Base-by-base conservation (phyloP, 352 stramenopile genomes). In the Peronospora farinosa region DNA sequence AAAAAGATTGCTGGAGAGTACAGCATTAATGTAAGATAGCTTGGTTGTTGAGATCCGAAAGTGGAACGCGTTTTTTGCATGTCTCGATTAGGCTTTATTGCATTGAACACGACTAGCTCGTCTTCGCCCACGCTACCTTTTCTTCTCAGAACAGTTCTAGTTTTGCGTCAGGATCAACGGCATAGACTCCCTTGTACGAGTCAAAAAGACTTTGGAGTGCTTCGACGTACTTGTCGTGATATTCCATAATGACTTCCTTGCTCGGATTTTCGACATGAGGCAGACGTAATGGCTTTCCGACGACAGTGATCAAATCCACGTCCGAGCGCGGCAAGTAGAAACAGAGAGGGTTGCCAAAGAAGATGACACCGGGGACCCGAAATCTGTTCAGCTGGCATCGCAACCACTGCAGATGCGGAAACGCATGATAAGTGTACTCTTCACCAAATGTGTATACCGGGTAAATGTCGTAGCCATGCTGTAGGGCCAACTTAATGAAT, bases 371-470 rank as follows among this genome's bases (percentile, higher is more conserved):
- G 0, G 89, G 89, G 17, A 97, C 59, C 23, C 92, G 89, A 28
- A 75, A 80, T 44, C 58, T 47, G 63, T 96, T 96, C 16, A 96
- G 54, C 52, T 72, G 73, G 15, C 97, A 67, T 13, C 92, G 76
- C 12, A 80, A 56, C 48, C 65, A 67, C 45, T 87, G 84, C 10
- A 87, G 62, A 32, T 89, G 88, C 46, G 92, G 78, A 23, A 96
- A 71, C 36, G 95, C 83, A 40, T 82, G 68, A 55, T 88, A 98
- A 11, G 85, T 84, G 41, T 83, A 60, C 51, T 87, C 79, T 63
- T 98, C 92, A 3, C 88, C 92, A 63, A 97, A 97, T 10, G 78
- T 95, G 65, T 97, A 98, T 3, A 80, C 83, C 2, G 90, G 88
- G 39, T 87, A 68, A 3, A 69, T 64, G 21, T 85, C 82, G 67